Evolutionary conservation across 176 grass and related monocot species (phyloP).

Genomic region (Carex kokanica): DNA sequence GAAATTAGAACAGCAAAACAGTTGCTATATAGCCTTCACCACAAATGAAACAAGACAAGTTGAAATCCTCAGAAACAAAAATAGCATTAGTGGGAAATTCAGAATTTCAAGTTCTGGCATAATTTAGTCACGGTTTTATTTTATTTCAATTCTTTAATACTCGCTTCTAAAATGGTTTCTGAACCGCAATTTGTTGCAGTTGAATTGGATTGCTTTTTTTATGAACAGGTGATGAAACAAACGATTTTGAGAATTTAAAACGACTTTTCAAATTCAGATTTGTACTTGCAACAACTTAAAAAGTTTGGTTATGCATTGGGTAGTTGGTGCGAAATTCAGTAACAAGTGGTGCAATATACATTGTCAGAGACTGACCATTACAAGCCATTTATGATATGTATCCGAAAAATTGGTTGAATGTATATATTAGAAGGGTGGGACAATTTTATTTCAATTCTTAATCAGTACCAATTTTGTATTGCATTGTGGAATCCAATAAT

Average conservation of each 20-base stretch:
- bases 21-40: not conserved
- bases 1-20: not conserved
- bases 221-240: not conserved
- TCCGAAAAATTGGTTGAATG: not conserved
- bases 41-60: not conserved
- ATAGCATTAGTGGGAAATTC: not conserved
- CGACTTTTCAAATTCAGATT: not conserved
- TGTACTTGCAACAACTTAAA: conserved; percentile 4
- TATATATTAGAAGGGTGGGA: conserved; percentile 20
- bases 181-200: not conserved
- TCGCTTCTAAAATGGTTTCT: not conserved
- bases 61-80: conserved; percentile 1
- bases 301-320: not conserved
- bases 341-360: not conserved
- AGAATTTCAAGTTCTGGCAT: not conserved
- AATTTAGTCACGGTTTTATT: not conserved
- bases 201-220: not conserved
- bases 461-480: conserved; percentile 25
- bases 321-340: not conserved
- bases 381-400: conserved; percentile 17
- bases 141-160: not conserved
- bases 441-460: conserved; percentile 13
- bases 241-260: not conserved
- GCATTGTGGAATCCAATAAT: conserved; percentile 20
- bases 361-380: not conserved